A percentile compares a stretch with the other conserved stretches of the same genome.
Conservation (phyloP, 1,284 basidiomycete species). For the Fomitopsis palustris region DNA sequence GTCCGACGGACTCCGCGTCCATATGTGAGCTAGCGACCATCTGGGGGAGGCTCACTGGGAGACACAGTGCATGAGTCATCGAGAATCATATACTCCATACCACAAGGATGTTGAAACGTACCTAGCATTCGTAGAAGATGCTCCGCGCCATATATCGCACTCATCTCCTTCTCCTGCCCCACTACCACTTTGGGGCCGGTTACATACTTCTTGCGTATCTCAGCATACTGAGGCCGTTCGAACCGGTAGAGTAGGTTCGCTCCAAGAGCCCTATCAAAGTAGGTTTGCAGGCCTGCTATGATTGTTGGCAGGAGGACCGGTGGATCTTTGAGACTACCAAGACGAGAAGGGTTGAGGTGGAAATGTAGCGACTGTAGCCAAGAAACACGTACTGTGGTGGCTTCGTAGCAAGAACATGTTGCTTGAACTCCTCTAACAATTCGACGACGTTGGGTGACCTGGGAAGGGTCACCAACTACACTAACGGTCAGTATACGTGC, state of each 20-base stretch:
- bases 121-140: constrained; percentile 92
- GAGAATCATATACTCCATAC: background rate
- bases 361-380: background rate
- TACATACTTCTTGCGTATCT: constrained; percentile 75
- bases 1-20: constrained; percentile 80
- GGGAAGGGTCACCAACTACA: constrained; percentile 82
- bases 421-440: constrained; percentile 78
- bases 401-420: constrained; percentile 51
- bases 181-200: constrained; percentile 66
- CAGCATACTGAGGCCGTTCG: constrained; percentile 89
- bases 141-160: constrained; percentile 91
- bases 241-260: constrained; percentile 92
- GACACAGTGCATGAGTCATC: constrained; percentile 30
- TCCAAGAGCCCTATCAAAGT: constrained; percentile 92
- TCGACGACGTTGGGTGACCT: constrained; percentile 79
- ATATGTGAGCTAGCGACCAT: constrained; percentile 92
- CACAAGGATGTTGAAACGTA: constrained; percentile 35
- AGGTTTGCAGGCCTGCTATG: constrained; percentile 84
- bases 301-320: constrained; percentile 72
- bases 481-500: background rate
- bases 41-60: constrained; percentile 62
- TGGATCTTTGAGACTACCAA: constrained; percentile 59
- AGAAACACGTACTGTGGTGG: constrained; percentile 40
- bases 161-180: constrained; percentile 82
- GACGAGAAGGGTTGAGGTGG: background rate